Conservation (phyloP, 768 basidiomycete genomes). For the Agrocybe pediades region DNA sequence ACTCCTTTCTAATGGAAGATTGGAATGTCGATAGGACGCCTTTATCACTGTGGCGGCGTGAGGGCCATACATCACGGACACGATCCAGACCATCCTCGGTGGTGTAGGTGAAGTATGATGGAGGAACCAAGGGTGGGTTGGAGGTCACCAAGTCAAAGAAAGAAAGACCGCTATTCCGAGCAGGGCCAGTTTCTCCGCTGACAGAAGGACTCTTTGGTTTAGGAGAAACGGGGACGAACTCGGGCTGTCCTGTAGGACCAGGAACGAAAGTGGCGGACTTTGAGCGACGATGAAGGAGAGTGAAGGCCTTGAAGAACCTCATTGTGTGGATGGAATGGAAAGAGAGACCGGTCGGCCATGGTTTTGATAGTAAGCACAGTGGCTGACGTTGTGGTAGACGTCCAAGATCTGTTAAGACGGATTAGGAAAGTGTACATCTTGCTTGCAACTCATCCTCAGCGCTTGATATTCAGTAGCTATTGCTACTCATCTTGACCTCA, state of each 20-base stretch:
- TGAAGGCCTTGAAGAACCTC: slow-evolving; percentile 48
- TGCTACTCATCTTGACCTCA: slow-evolving; percentile 10
- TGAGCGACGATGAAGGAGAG: slow-evolving; percentile 47
- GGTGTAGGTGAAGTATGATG: slow-evolving; percentile 14
- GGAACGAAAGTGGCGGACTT: slow-evolving; percentile 45
- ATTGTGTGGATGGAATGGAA: slow-evolving; percentile 22
- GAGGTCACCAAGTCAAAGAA: slow-evolving; percentile 20
- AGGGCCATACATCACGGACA: slow-evolving; percentile 10
- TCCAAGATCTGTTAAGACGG: neutral
- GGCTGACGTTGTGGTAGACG: slow-evolving; percentile 11
- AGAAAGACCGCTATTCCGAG: neutral
- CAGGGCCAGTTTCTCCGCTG: neutral
- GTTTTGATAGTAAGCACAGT: neutral
- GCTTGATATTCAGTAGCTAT: neutral
- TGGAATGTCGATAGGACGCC: slow-evolving; percentile 10
- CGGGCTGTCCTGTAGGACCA: slow-evolving; percentile 8
- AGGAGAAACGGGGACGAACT: slow-evolving; percentile 14
- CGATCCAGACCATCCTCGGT: slow-evolving; percentile 1
- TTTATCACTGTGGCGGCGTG: slow-evolving; percentile 12
- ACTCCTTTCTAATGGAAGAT: slow-evolving; percentile 14
- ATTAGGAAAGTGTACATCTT: neutral
- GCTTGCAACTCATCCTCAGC: neutral
- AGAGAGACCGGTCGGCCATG: neutral
- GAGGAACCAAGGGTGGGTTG: slow-evolving; percentile 8
- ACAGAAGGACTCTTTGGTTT: slow-evolving; percentile 6